phyloP scores from a whole-genome alignment of 2,329 filamentous ascomycete genomes.

The Venturiaceae sp. region DNA sequence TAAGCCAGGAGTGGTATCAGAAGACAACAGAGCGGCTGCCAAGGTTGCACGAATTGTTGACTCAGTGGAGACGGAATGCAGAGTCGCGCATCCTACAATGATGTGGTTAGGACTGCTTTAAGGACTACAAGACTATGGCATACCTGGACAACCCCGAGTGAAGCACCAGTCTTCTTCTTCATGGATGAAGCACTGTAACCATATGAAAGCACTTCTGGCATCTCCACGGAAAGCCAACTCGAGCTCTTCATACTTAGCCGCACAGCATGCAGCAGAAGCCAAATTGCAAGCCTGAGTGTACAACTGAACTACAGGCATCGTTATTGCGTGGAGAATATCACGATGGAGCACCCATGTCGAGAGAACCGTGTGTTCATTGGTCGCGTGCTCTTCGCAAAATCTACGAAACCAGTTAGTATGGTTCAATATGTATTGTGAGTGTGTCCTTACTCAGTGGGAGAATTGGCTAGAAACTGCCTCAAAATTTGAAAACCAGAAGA shows the following conservation, averaged over 20 bases:
- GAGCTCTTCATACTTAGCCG: slow-evolving; percentile 38
- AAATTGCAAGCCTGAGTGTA: slow-evolving; percentile 44
- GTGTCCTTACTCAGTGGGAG: slow-evolving; percentile 26
- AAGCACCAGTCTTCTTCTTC: slow-evolving; percentile 50
- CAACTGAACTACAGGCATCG: slow-evolving; percentile 48
- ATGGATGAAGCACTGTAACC: slow-evolving; percentile 47
- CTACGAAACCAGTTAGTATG: slow-evolving; percentile 15
- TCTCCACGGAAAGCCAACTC: slow-evolving; percentile 48
- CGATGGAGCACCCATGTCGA: slow-evolving; percentile 42
- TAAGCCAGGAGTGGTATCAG: slow-evolving; percentile 9
- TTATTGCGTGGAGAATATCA: slow-evolving; percentile 48
- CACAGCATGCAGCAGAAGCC: slow-evolving; percentile 39
- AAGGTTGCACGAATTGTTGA: slow-evolving; percentile 36
- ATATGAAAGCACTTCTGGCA: slow-evolving; percentile 47
- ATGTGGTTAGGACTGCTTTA: neutral
- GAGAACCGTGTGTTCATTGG: slow-evolving; percentile 20
- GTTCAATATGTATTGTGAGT: neutral
- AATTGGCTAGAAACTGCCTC: slow-evolving; percentile 29
- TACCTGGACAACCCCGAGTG: slow-evolving; percentile 43
- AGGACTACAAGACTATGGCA: too few relatives aligned
- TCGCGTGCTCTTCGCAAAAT: slow-evolving; percentile 32
- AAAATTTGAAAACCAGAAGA: slow-evolving; percentile 34
- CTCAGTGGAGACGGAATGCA: slow-evolving; percentile 34
- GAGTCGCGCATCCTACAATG: slow-evolving; percentile 32
- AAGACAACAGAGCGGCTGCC: slow-evolving; percentile 36